phyloP scores from a whole-genome alignment of 179 eudicot species.

The Carnegiea gigantea region DNA sequence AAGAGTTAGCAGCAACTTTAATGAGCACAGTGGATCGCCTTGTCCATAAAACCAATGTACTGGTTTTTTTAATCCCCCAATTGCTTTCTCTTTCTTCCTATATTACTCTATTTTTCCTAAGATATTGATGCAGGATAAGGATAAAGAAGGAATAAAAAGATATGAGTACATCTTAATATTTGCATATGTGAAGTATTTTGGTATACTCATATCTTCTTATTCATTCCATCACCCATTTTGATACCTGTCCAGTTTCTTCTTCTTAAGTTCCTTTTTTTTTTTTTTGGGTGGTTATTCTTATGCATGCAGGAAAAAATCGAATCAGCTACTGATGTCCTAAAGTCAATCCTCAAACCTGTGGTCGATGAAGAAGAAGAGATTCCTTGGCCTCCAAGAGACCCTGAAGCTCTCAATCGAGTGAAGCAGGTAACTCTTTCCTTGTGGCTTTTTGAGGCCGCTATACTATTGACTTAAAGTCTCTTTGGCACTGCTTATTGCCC shows the following conservation, averaged over 20 bases:
- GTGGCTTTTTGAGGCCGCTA: neutral
- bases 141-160: too few species aligned
- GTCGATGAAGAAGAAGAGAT: conserved; percentile 74
- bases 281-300: neutral
- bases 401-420: conserved; percentile 68
- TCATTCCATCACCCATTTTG: neutral
- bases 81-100: conserved; percentile 21
- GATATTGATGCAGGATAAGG: neutral
- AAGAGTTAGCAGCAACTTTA: conserved; percentile 77
- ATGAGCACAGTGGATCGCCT: conserved; percentile 90
- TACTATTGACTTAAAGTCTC: neutral
- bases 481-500: neutral
- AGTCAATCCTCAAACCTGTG: conserved; percentile 72
- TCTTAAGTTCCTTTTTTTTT: neutral
- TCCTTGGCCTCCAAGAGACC: conserved; percentile 89
- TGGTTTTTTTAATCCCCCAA: too few species aligned
- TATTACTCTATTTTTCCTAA: neutral
- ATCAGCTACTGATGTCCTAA: conserved; percentile 84
- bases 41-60: conserved; percentile 83
- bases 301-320: conserved; percentile 81
- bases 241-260: neutral
- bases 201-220: too few species aligned
- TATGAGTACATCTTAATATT: too few species aligned
- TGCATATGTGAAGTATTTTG: too few species aligned
- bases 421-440: conserved; percentile 47